Base-by-base conservation (phyloP, 2,329 filamentous ascomycete genomes). In the Esteya vermicola region DNA sequence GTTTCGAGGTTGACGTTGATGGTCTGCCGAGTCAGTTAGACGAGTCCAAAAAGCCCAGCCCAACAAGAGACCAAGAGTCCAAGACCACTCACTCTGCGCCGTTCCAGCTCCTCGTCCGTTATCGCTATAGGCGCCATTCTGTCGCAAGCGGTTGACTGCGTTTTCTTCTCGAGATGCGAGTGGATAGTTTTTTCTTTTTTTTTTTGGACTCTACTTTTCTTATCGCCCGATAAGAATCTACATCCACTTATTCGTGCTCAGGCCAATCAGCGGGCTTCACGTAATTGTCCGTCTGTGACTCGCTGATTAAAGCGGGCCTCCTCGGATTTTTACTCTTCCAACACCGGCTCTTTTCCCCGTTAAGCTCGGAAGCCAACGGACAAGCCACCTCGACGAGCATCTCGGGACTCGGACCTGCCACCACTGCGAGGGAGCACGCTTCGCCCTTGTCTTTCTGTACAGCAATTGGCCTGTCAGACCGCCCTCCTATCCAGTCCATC, bases 1-100 rank as follows among this genome's bases (percentile, higher is more conserved):
- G 85, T 95, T 63, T 98, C 91, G 50, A 78, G 68, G 59, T 91
- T 85, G 63, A 98, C 78, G 51, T 80, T 77, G 54, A 98, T 79
- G 51, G 84, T 81, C 83, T 94, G 52, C 5, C 33, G 16, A 16
- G 25, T 20, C 23, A 38, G 12, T 36, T 16, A 14, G 31, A 3
- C 10, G 19, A 2, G 26, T 14, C 10, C 5, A 32, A 5, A 21
- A 19, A 20, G 9, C n/a, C n/a, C n/a, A n/a, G n/a, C n/a, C n/a
- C n/a, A n/a, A n/a, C 38, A 19, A 16, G 18, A 34, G 3, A 1
- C 28, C 4, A 28, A n/a, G n/a, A 31, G 7, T 25, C 5, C 19
- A 21, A 2, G 9, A 7, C 16, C 23, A 49, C 61, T 47, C 58
- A 78, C 76, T 58, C 73, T 79, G 47, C 81, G 72, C 52, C 64